Percentiles rank a stretch among this genome's conserved stretches.
phyloP scores from a whole-genome alignment of 768 basidiomycete genomes.

The Cyathus striatus region DNA sequence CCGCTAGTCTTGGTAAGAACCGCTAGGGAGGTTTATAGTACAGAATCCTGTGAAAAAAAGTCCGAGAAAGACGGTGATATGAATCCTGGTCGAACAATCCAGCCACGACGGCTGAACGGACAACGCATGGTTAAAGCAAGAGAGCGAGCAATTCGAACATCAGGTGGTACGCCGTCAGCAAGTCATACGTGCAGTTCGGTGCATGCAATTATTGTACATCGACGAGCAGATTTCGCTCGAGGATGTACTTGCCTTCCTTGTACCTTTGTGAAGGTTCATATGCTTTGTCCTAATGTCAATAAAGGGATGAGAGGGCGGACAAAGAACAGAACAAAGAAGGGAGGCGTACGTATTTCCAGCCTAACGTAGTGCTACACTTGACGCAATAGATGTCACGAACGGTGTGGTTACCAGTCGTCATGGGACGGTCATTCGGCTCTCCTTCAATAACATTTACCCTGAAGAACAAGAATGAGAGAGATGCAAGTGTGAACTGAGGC shows the following conservation, averaged over 20 bases:
- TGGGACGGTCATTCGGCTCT: conserved; percentile 84
- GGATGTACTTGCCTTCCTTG: conserved; percentile 98
- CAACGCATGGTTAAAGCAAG: neutral
- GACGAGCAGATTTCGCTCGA: conserved; percentile 86
- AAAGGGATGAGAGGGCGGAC: no score
- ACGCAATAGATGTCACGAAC: conserved; percentile 93
- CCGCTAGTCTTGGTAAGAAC: conserved; percentile 9
- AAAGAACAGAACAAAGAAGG: no score
- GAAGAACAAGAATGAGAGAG: conserved; percentile 10
- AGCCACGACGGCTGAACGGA: conserved; percentile 3
- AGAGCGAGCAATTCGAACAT: conserved; percentile 1
- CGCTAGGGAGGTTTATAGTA: conserved; percentile 7
- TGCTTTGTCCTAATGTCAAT: conserved; percentile 71
- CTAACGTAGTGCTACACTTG: conserved; percentile 83
- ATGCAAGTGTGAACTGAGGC: conserved; percentile 8
- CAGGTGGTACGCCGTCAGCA: neutral
- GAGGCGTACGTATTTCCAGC: conserved; percentile 98
- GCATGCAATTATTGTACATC: conserved; percentile 63
- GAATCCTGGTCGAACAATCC: conserved; percentile 12
- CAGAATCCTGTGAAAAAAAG: conserved; percentile 14
- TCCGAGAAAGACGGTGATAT: conserved; percentile 16
- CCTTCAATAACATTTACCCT: conserved; percentile 93
- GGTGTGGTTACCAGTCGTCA: conserved; percentile 96
- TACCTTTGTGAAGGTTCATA: conserved; percentile 91
- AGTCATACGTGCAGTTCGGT: neutral